Evolutionary conservation across 306 rosid genomes (phyloP).

Genomic region (Chamaecrista fasciculata): DNA sequence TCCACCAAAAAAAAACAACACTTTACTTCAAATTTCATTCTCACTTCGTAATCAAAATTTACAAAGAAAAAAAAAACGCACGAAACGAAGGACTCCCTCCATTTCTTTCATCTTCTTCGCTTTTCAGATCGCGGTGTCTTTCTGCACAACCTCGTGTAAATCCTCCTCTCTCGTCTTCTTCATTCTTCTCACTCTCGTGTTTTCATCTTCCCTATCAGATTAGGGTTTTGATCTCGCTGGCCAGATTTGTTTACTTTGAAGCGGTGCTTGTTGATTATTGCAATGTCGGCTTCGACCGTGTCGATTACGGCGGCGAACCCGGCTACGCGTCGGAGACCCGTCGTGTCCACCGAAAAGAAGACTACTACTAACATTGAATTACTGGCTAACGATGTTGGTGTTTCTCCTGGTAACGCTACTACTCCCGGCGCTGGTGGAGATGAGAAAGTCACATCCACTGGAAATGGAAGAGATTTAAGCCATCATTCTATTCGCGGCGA

Average conservation of each 20-base stretch:
- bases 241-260: background rate
- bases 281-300: conserved; percentile 94
- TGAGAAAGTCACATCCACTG: conserved; percentile 20
- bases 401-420: conserved; percentile 35
- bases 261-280: conserved; percentile 24
- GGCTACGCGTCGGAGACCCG: conserved; percentile 76
- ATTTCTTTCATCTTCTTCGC: background rate
- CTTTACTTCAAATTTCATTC: background rate
- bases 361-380: conserved; percentile 56
- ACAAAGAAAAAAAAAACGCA: background rate
- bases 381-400: conserved; percentile 46
- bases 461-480: conserved; percentile 62
- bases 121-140: background rate
- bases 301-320: conserved; percentile 91
- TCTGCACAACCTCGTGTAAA: background rate
- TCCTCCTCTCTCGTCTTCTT: background rate
- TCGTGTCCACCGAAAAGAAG: conserved; percentile 52
- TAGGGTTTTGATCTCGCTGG: conserved; percentile 27
- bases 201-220: background rate
- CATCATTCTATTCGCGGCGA: conserved; percentile 76
- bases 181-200: background rate
- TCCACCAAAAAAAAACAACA: no score
- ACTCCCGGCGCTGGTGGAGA: conserved; percentile 31
- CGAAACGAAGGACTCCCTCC: background rate
- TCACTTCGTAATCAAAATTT: conserved; percentile 1